Evolutionary conservation across 106 monocot species (phyloP).

Genomic region (Gastrodia elata): DNA sequence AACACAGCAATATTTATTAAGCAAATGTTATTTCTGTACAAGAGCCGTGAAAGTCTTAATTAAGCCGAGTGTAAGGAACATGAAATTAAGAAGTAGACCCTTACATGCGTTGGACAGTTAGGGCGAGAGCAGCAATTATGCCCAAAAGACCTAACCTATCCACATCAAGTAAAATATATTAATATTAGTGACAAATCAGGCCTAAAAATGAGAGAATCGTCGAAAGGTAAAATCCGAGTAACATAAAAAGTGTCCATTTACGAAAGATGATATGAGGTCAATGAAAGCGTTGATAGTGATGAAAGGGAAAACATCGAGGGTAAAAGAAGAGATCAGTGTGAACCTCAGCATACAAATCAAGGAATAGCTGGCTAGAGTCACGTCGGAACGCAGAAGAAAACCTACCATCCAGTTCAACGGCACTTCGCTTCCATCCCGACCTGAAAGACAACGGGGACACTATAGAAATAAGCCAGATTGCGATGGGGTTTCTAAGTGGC

Average conservation of each 20-base stretch:
- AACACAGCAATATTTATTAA: not conserved
- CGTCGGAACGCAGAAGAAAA: constrained; percentile 30
- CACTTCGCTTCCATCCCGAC: constrained; percentile 30
- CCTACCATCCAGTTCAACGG: constrained; percentile 39
- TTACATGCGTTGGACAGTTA: constrained; percentile 35
- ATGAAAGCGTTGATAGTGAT: not conserved
- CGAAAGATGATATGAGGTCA: not conserved
- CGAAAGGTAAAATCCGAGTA: not conserved
- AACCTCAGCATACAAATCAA: constrained; percentile 58
- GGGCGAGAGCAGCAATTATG: constrained; percentile 20
- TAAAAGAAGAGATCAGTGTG: not conserved
- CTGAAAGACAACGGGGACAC: not conserved
- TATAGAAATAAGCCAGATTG: not conserved
- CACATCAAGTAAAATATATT: constrained; percentile 1
- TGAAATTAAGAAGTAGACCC: not conserved
- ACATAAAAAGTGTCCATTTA: not conserved
- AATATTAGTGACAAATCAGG: no score
- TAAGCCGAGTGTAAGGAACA: not conserved
- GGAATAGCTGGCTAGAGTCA: constrained; percentile 38
- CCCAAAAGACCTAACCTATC: constrained; percentile 30
- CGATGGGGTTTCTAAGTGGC: not conserved
- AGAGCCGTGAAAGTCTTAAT: not conserved
- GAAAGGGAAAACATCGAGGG: not conserved
- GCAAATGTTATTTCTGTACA: not conserved
- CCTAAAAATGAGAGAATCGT: not conserved